Conservation (phyloP, 2,329 filamentous ascomycete species). For the Hymenoscyphus fructigenus region DNA sequence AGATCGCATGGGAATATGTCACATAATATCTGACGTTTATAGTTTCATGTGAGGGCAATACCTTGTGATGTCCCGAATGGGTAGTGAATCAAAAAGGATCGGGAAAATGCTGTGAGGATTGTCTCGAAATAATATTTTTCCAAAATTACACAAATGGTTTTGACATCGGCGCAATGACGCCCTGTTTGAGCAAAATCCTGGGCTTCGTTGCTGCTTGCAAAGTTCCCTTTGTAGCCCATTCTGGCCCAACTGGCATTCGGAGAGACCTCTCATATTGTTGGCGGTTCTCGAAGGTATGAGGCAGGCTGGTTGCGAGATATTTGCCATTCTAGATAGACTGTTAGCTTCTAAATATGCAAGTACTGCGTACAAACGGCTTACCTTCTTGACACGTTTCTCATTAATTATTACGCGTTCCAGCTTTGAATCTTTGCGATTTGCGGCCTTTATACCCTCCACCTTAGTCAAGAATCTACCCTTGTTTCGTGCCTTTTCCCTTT, state of each 20-base stretch:
- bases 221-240: slow-evolving; percentile 95
- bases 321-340: slow-evolving; percentile 65
- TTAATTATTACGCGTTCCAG: slow-evolving; percentile 86
- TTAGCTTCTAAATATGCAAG: slow-evolving; percentile 9
- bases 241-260: slow-evolving; percentile 82
- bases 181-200: slow-evolving; percentile 85
- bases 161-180: slow-evolving; percentile 82
- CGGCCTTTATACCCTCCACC: slow-evolving; percentile 70
- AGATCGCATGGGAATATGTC: not conserved
- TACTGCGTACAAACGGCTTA: slow-evolving; percentile 39
- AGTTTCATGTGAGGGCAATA: not conserved
- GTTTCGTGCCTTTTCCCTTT: slow-evolving; percentile 64
- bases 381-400: slow-evolving; percentile 87
- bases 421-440: slow-evolving; percentile 78
- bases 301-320: slow-evolving; percentile 80
- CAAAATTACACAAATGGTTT: slow-evolving; percentile 55
- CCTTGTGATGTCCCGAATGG: not conserved
- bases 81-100: not conserved
- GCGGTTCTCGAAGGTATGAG: slow-evolving; percentile 83
- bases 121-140: not conserved
- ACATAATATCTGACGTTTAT: not conserved
- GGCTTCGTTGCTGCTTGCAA: slow-evolving; percentile 91
- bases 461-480: slow-evolving; percentile 62
- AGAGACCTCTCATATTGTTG: slow-evolving; percentile 90
- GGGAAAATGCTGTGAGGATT: not conserved